A percentile compares a stretch with the other conserved stretches of the same genome.
These are phyloP conservation scores for Cronartium ribicola DNA, from an alignment of 1,284 basidiomycete genomes.

Conservation along the genomic window DNA sequence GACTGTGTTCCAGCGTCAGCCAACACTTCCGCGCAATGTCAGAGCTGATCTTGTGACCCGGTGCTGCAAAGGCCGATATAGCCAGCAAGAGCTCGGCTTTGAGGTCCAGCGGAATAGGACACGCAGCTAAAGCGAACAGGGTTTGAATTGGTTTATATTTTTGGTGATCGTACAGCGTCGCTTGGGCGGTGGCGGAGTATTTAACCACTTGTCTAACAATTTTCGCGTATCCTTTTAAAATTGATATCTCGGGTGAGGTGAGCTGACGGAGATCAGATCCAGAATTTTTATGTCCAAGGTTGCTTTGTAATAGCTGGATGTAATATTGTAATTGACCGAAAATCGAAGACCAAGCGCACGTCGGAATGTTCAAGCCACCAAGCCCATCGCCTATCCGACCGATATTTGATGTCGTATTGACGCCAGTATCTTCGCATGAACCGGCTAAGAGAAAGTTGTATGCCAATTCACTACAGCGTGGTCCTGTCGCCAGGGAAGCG, in stretches of 20 bases:
- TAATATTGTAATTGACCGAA: slow-evolving; percentile 40
- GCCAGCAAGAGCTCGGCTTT: slow-evolving; percentile 82
- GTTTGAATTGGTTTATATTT: slow-evolving; percentile 67
- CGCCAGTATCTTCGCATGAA: slow-evolving; percentile 29
- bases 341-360: slow-evolving; percentile 41
- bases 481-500: slow-evolving; percentile 73
- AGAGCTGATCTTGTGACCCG: slow-evolving; percentile 64
- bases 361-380: slow-evolving; percentile 30
- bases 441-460: slow-evolving; percentile 67
- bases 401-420: slow-evolving; percentile 12
- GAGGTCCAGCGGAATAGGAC: slow-evolving; percentile 79
- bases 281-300: slow-evolving; percentile 26
- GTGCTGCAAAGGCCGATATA: slow-evolving; percentile 68
- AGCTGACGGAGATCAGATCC: slow-evolving; percentile 23
- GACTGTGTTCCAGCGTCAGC: slow-evolving; percentile 41
- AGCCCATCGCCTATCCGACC: slow-evolving; percentile 26
- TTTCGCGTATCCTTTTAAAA: slow-evolving; percentile 49
- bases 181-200: slow-evolving; percentile 71
- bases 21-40: slow-evolving; percentile 62
- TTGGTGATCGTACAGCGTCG: slow-evolving; percentile 71
- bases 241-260: slow-evolving; percentile 21
- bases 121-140: slow-evolving; percentile 70
- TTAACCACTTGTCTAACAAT: slow-evolving; percentile 74
- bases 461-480: slow-evolving; percentile 73
- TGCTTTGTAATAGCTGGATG: slow-evolving; percentile 26